phyloP scores from a whole-genome alignment of 495 filamentous ascomycete genomes.

The Tuber indicum region DNA sequence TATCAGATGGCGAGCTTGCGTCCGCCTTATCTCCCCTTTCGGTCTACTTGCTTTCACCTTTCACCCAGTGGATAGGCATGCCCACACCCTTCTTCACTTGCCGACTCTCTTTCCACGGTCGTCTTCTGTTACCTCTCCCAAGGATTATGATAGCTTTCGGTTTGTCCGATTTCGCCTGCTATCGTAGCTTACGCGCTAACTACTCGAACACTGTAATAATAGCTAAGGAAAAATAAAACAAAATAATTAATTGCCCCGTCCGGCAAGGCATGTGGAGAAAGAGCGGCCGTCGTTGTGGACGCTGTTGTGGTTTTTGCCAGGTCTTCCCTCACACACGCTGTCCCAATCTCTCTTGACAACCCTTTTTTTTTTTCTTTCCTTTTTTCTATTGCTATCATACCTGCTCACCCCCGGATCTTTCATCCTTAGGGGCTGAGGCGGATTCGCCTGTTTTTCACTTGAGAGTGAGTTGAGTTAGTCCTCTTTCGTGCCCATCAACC shows the following conservation, averaged over 20 bases:
- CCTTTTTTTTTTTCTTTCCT: background rate
- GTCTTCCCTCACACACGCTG: background rate
- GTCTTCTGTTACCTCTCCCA: background rate
- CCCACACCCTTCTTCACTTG: background rate
- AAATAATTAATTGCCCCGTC: background rate
- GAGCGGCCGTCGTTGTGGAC: background rate
- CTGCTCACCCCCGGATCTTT: background rate
- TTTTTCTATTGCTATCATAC: background rate
- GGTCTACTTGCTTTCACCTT: background rate
- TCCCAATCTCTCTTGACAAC: background rate
- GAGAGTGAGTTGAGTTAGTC: background rate
- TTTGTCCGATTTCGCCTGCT: background rate
- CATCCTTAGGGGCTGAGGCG: background rate
- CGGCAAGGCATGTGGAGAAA: background rate
- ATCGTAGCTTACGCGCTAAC: background rate
- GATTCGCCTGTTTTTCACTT: background rate
- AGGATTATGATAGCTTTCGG: background rate
- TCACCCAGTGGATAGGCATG: background rate
- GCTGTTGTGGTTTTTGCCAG: background rate
- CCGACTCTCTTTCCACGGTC: background rate
- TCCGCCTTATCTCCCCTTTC: background rate
- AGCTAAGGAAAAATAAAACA: background rate
- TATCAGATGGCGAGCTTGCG: background rate
- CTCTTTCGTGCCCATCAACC: background rate
- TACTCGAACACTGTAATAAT: background rate